phyloP scores from a whole-genome alignment of 306 rosid genomes.

The Sicyos edulis region DNA sequence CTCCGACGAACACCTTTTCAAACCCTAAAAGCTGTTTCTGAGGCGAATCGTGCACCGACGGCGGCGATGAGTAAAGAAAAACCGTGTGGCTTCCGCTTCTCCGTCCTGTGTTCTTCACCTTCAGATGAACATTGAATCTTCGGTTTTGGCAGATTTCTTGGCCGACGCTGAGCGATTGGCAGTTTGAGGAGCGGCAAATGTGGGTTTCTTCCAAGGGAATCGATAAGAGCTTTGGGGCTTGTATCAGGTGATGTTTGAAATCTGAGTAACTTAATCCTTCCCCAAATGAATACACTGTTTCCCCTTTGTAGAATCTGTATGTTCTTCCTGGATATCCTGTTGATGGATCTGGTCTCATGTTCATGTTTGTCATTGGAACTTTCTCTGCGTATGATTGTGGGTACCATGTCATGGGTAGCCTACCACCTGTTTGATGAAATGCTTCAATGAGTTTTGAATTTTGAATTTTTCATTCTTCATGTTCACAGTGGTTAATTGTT shows the following conservation, averaged over 20 bases:
- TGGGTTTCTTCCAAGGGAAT: conserved; percentile 63
- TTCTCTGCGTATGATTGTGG: conserved; percentile 80
- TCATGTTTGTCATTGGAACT: conserved; percentile 93
- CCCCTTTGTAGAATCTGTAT: conserved; percentile 79
- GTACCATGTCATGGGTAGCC: conserved; percentile 97
- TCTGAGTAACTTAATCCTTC: conserved; percentile 68
- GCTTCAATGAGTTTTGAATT: conserved; percentile 7
- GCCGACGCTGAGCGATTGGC: conserved; percentile 61
- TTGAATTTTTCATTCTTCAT: background rate
- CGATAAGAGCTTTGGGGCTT: conserved; percentile 52
- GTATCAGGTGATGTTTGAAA: conserved; percentile 46
- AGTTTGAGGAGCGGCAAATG: conserved; percentile 50
- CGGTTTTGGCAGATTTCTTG: conserved; percentile 52
- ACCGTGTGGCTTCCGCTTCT: conserved; percentile 63
- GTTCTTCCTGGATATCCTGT: conserved; percentile 81
- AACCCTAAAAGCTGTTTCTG: conserved; percentile 70
- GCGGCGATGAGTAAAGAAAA: conserved; percentile 62
- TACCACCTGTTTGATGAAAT: conserved; percentile 57
- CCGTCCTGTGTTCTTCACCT: conserved; percentile 60
- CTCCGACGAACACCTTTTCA: conserved; percentile 55
- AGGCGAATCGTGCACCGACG: conserved; percentile 65
- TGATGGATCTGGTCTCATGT: conserved; percentile 76
- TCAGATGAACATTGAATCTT: conserved; percentile 54
- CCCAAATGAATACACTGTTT: conserved; percentile 74
- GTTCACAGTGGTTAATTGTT: background rate